Conservation (phyloP, 305 asterid genomes). For the Fraxinus velutina region DNA sequence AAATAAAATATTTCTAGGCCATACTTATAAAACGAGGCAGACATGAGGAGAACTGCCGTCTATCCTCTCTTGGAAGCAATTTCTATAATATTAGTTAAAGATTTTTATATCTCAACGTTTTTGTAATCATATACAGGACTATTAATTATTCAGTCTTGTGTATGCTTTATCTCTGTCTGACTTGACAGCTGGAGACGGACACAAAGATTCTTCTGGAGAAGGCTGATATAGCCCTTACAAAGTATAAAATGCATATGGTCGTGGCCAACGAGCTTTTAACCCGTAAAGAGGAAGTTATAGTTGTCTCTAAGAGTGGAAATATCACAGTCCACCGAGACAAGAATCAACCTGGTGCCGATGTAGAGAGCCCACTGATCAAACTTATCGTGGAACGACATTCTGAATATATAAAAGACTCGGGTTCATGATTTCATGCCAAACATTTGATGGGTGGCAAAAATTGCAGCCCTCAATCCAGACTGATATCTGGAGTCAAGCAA, state of each 20-base stretch:
- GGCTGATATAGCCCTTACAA: slow-evolving; percentile 71
- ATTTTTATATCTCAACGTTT: neutral
- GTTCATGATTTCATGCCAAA: slow-evolving; percentile 17
- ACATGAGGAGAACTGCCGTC: neutral
- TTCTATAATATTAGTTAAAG: neutral
- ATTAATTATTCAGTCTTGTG: neutral
- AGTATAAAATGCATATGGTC: slow-evolving; percentile 75
- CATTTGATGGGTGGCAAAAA: neutral
- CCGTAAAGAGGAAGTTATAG: slow-evolving; percentile 85
- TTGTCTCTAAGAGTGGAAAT: slow-evolving; percentile 55
- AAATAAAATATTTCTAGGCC: neutral
- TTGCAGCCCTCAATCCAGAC: neutral
- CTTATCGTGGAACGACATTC: slow-evolving; percentile 70
- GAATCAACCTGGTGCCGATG: slow-evolving; percentile 50
- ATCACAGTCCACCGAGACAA: slow-evolving; percentile 55
- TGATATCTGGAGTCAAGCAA: neutral
- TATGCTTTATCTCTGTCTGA: neutral
- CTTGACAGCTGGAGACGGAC: slow-evolving; percentile 79
- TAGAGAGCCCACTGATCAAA: slow-evolving; percentile 68
- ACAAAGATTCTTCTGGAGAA: slow-evolving; percentile 70
- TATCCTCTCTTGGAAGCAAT: neutral
- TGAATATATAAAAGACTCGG: slow-evolving; percentile 35
- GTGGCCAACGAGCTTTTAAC: slow-evolving; percentile 86
- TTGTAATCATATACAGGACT: neutral
- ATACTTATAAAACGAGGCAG: neutral